Evolutionary conservation across 768 basidiomycete species (phyloP).

Genomic region (Termitomyces sp.): DNA sequence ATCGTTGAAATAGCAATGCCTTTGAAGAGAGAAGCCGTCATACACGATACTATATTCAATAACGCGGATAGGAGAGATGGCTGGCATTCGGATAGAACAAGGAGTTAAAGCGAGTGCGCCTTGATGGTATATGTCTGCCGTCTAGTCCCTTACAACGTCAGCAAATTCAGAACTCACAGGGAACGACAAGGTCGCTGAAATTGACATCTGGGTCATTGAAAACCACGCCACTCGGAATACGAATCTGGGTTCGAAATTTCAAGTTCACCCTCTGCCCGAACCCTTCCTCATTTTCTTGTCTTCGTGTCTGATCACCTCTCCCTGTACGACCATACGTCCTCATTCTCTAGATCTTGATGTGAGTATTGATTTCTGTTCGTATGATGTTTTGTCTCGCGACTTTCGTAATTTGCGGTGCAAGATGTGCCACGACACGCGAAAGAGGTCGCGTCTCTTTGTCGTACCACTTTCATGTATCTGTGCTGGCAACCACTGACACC

Average conservation of each 20-base stretch:
- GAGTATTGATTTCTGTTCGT: constrained; percentile 19
- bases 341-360: constrained; percentile 35
- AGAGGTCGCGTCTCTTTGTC: constrained; percentile 36
- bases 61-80: too few species aligned
- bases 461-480: constrained; percentile 36
- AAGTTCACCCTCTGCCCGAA: constrained; percentile 34
- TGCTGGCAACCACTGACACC: constrained; percentile 23
- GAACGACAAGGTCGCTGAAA: too few species aligned
- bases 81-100: too few species aligned
- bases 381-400: constrained; percentile 2
- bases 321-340: constrained; percentile 35
- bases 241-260: constrained; percentile 42
- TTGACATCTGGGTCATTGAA: too few species aligned
- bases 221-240: constrained; percentile 27
- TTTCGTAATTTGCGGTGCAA: constrained; percentile 13
- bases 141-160: too few species aligned
- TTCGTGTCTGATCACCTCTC: constrained; percentile 40
- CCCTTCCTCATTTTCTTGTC: constrained; percentile 36
- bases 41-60: too few species aligned
- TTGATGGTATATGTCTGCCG: too few species aligned
- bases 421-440: constrained; percentile 21
- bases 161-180: too few species aligned
- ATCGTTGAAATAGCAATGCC: too few species aligned
- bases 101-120: too few species aligned
- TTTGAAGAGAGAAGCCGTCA: too few species aligned